These are phyloP conservation scores for Hyphopichia burtonii DNA, from an alignment of 1,139 yeast species.

Conservation along the genomic window DNA sequence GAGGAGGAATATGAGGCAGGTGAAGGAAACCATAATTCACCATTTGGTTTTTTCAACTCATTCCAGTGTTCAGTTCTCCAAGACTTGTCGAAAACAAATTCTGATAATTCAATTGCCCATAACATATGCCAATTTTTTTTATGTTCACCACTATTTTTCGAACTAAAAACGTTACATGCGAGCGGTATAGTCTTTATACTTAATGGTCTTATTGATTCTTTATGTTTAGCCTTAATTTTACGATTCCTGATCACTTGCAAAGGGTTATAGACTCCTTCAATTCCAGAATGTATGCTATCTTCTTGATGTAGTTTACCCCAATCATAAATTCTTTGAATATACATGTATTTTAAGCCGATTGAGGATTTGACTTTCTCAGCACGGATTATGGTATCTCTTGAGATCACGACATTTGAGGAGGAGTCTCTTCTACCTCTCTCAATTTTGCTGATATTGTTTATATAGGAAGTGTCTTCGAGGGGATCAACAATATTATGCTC, in stretches of 20 bases:
- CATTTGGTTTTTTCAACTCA: slow-evolving; percentile 53
- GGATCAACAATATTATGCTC: slow-evolving; percentile 41
- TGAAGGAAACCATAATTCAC: slow-evolving; percentile 58
- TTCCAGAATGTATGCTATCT: slow-evolving; percentile 33
- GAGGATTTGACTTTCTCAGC: slow-evolving; percentile 55
- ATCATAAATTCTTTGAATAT: slow-evolving; percentile 39
- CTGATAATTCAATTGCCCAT: slow-evolving; percentile 73
- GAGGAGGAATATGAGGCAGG: background rate
- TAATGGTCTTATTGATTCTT: slow-evolving; percentile 37
- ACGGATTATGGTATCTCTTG: slow-evolving; percentile 44
- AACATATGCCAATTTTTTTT: slow-evolving; percentile 35
- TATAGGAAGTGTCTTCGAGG: slow-evolving; percentile 11
- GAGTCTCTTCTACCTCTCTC: slow-evolving; percentile 6
- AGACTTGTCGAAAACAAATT: slow-evolving; percentile 55
- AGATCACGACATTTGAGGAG: slow-evolving; percentile 11
- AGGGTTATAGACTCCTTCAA: slow-evolving; percentile 78
- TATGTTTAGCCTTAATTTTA: slow-evolving; percentile 46
- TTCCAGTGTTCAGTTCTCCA: slow-evolving; percentile 73
- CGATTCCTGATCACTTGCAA: slow-evolving; percentile 77
- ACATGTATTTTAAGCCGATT: slow-evolving; percentile 51
- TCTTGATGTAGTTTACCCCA: slow-evolving; percentile 14
- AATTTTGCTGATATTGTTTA: background rate
- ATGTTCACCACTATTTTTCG: slow-evolving; percentile 21
- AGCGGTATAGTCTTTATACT: slow-evolving; percentile 40
- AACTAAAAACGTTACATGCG: slow-evolving; percentile 57